Evolutionary conservation across 306 rosid genomes (phyloP), one percentile per base, ranked within the genome.

Genomic region (Vigna mungo): DNA sequence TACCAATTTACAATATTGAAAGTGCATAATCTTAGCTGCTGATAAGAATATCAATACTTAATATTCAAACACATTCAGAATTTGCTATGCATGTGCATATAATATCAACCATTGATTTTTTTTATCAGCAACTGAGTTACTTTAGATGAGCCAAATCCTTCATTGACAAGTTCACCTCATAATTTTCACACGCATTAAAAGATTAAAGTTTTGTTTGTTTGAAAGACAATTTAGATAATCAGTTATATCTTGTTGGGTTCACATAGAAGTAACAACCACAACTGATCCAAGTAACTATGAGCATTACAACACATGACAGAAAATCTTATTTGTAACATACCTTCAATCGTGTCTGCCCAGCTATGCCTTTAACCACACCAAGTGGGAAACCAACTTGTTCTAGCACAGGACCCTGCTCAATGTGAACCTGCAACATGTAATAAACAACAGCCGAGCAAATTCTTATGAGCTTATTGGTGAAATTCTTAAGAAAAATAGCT

Each of bases 331-430:
- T 58, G 5, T 65, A 49, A 4, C 58, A 51, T 82, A 92, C 98
- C 91, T 89, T 89, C 64, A 95, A 74, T 70, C 98, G 81, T 66
- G 97, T 90, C 87, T 95, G 98, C 20, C 98, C 98, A 66, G 97
- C 98, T 73, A 95, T 95, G 86, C 98, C 97, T 85, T 90, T 84
- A 76, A 95, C 98, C 66, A 88, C 93, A 80, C 89, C 98, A 49
- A 92, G 88, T 36, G 98, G 98, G 75, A 87, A 90, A 80, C 98
- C 97, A 72, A 68, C 77, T 83, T 85, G 83, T 79, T 90, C 97
- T 73, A 95, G 88, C 80, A 88, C 97, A 12, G 97, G 97, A 58
- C 98, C 97, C 71, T 95, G 98, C 79, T 95, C 97, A 72, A 92
- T 95, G 82, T 95, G 98, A 84, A 95, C 88, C 98, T 95, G 90